phyloP scores from a whole-genome alignment of 2,329 filamentous ascomycete genomes.

The Arthrobotrys pseudoclavata region DNA sequence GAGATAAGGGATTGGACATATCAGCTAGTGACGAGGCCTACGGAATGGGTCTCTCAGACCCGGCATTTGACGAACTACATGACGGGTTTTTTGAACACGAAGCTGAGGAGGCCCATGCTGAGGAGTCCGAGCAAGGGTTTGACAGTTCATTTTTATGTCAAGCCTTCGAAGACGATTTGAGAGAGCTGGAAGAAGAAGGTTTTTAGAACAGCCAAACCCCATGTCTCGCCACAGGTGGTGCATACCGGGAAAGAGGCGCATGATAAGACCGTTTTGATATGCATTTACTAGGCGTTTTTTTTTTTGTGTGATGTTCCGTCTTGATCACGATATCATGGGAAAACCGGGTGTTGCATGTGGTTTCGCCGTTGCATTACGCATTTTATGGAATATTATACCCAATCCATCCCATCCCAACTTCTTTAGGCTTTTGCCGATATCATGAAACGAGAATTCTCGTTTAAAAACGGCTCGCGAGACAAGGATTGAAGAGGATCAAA shows the following conservation, averaged over 20 bases:
- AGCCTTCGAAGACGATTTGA: constrained; percentile 54
- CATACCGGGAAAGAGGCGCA: constrained; percentile 7
- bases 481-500: constrained; percentile 3
- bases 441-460: constrained; percentile 16
- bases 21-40: constrained; percentile 47
- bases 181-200: constrained; percentile 40
- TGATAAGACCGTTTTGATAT: constrained; percentile 14
- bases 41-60: constrained; percentile 48
- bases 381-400: constrained; percentile 22
- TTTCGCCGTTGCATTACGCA: constrained; percentile 19
- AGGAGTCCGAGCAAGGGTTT: constrained; percentile 26
- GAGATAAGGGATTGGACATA: constrained; percentile 17
- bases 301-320: not conserved
- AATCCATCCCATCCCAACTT: constrained; percentile 29
- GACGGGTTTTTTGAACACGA: constrained; percentile 29
- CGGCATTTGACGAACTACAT: constrained; percentile 54
- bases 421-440: constrained; percentile 28
- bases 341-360: constrained; percentile 21
- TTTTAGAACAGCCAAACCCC: constrained; percentile 20
- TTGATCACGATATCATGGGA: constrained; percentile 14
- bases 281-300: constrained; percentile 22
- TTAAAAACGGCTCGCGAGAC: constrained; percentile 15
- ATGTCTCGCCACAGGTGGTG: constrained; percentile 7
- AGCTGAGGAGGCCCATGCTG: constrained; percentile 1
- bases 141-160: constrained; percentile 45